These are phyloP conservation scores for Aspergillus baeticus DNA, from an alignment of 495 filamentous ascomycete species.

Conservation along the genomic window DNA sequence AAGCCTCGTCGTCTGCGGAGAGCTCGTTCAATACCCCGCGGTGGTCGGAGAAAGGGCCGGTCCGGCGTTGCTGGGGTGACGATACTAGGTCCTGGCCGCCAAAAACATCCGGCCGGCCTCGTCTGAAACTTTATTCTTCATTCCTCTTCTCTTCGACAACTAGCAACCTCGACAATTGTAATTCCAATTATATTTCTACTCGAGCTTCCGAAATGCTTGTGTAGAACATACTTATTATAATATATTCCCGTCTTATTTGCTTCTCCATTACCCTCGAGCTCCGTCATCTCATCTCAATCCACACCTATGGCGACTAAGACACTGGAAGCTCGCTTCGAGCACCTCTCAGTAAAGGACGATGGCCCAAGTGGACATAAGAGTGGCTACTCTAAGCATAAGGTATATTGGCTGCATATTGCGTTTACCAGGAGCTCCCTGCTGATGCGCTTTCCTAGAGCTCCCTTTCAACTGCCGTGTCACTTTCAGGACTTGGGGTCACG, in stretches of 20 bases:
- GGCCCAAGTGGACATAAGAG: slow-evolving; percentile 57
- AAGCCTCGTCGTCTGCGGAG: neutral
- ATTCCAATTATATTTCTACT: neutral
- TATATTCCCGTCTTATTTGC: neutral
- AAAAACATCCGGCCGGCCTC: slow-evolving; percentile 33
- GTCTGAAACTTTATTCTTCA: slow-evolving; percentile 14
- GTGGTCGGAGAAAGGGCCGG: slow-evolving; percentile 39
- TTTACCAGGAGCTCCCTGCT: slow-evolving; percentile 18
- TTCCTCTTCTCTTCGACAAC: slow-evolving; percentile 17
- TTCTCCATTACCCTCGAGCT: neutral
- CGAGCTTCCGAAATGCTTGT: neutral
- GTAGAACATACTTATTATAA: slow-evolving; percentile 1
- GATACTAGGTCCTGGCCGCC: slow-evolving; percentile 11
- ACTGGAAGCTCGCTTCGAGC: slow-evolving; percentile 79
- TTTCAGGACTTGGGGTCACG: slow-evolving; percentile 51
- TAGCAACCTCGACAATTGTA: neutral
- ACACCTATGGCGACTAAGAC: slow-evolving; percentile 54
- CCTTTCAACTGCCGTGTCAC: slow-evolving; percentile 48
- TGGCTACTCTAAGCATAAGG: slow-evolving; percentile 68
- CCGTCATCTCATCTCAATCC: neutral
- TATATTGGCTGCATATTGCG: slow-evolving; percentile 24
- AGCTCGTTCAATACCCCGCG: slow-evolving; percentile 33
- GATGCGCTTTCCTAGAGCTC: slow-evolving; percentile 36
- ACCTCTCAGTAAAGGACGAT: slow-evolving; percentile 78
- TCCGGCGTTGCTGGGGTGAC: slow-evolving; percentile 44